Evolutionary conservation across 192 early-diverging fungal species (phyloP).

Genomic region (Umbelopsis vinacea): DNA sequence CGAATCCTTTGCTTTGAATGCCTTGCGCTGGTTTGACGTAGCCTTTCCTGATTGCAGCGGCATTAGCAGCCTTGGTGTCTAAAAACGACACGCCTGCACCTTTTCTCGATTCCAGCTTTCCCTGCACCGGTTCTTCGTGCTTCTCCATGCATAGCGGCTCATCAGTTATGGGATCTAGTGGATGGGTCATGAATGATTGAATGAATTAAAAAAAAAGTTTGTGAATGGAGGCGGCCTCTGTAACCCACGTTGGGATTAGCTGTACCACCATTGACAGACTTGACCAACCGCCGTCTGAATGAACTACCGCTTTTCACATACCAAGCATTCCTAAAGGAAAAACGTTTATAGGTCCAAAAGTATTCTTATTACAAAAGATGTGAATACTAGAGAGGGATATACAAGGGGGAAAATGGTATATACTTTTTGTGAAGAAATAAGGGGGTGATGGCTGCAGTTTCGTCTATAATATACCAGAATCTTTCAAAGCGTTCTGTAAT

Average conservation of each 20-base stretch:
- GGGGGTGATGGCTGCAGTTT: background rate
- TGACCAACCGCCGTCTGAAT: too few species aligned
- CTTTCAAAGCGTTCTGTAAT: conserved; percentile 81
- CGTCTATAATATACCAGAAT: conserved; percentile 69
- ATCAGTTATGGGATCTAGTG: background rate
- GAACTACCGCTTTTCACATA: too few species aligned
- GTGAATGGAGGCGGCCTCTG: background rate
- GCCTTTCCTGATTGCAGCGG: background rate
- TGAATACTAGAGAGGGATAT: background rate
- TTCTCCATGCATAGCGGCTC: background rate
- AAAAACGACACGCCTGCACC: background rate
- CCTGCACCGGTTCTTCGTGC: background rate
- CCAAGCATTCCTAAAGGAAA: background rate
- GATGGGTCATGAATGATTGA: background rate
- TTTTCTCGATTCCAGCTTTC: background rate
- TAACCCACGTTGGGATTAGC: background rate
- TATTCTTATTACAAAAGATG: background rate
- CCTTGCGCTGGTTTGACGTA: conserved; percentile 38
- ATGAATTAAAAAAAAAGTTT: too few species aligned
- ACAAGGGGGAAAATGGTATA: background rate
- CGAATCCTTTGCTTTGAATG: conserved; percentile 41
- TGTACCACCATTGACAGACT: background rate
- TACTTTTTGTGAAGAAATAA: background rate
- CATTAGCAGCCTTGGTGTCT: conserved; percentile 8
- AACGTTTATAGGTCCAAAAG: too few species aligned